Evolutionary conservation across 192 early-diverging fungal genomes (phyloP).

Genomic region (Lobosporangium transversale): DNA sequence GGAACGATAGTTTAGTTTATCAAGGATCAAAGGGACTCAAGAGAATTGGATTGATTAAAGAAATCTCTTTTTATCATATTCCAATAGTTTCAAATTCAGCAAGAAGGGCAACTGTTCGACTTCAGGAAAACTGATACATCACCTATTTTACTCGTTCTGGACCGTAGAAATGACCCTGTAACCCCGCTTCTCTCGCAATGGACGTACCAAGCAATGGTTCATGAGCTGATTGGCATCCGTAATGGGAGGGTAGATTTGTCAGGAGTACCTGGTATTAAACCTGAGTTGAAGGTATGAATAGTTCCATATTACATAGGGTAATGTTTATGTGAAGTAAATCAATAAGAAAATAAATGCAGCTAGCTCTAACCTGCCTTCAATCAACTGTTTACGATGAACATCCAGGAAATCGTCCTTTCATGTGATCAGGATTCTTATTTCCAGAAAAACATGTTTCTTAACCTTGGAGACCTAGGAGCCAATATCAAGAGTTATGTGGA

Average conservation of each 20-base stretch:
- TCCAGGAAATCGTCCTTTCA: conserved; percentile 89
- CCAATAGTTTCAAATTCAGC: conserved; percentile 78
- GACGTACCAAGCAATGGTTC: conserved; percentile 99
- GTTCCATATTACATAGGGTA: too few species aligned
- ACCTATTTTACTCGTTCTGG: conserved; percentile 89
- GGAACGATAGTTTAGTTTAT: too few species aligned
- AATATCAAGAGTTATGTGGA: conserved; percentile 96
- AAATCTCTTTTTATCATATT: not conserved
- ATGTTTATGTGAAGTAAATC: too few species aligned
- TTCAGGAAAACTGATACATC: conserved; percentile 82
- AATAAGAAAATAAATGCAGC: too few species aligned
- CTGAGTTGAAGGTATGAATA: conserved; percentile 80
- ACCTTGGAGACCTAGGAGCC: conserved; percentile 93
- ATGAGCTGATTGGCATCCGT: conserved; percentile 92
- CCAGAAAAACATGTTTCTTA: conserved; percentile 88
- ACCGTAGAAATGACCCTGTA: conserved; percentile 95
- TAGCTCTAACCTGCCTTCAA: too few species aligned
- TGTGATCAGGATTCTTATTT: conserved; percentile 94
- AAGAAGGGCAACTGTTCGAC: conserved; percentile 79
- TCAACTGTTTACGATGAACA: too few species aligned
- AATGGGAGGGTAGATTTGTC: conserved; percentile 95
- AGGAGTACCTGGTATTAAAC: conserved; percentile 78
- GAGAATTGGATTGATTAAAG: not conserved
- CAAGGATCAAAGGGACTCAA: too few species aligned
- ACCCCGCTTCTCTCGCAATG: conserved; percentile 95